Conservation (phyloP, 148 eudicot species). For the Heliosperma pusillum region DNA sequence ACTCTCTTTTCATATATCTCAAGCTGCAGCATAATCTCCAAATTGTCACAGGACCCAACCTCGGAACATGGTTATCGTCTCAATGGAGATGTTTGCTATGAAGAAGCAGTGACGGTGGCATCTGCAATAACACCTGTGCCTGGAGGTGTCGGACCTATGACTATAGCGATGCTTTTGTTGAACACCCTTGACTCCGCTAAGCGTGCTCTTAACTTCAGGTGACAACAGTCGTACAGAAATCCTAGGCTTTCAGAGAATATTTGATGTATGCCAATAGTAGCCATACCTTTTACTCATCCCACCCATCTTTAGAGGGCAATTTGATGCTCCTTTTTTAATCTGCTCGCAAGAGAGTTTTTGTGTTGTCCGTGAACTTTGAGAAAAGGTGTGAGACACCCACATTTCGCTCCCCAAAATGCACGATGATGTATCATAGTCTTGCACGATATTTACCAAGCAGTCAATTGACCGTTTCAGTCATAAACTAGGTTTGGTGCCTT, state of each 20-base stretch:
- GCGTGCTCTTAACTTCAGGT: constrained; percentile 37
- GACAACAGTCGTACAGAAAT: constrained; percentile 7
- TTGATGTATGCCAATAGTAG: neutral
- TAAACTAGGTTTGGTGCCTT: too few relatives aligned
- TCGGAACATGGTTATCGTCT: constrained; percentile 57
- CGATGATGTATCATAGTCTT: neutral
- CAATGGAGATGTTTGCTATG: constrained; percentile 68
- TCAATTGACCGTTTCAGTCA: too few relatives aligned
- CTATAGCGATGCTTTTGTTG: constrained; percentile 69
- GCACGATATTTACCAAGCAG: neutral
- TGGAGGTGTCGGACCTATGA: constrained; percentile 89
- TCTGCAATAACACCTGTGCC: constrained; percentile 80
- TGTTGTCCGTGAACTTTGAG: neutral
- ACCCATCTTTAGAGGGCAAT: neutral
- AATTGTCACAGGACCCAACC: constrained; percentile 43
- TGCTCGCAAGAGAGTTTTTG: neutral
- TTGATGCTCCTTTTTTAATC: too few relatives aligned
- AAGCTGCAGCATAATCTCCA: neutral
- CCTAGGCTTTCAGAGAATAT: neutral
- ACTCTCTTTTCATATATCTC: neutral
- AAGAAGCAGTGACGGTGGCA: constrained; percentile 62
- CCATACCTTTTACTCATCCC: neutral
- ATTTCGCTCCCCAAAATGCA: neutral
- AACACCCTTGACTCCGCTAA: constrained; percentile 72
- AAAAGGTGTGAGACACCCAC: neutral